Evolutionary conservation across 1,284 basidiomycete genomes (phyloP), one percentile per base, ranked within the genome.

Genomic region (Ceratorhiza oryzae-sativae): DNA sequence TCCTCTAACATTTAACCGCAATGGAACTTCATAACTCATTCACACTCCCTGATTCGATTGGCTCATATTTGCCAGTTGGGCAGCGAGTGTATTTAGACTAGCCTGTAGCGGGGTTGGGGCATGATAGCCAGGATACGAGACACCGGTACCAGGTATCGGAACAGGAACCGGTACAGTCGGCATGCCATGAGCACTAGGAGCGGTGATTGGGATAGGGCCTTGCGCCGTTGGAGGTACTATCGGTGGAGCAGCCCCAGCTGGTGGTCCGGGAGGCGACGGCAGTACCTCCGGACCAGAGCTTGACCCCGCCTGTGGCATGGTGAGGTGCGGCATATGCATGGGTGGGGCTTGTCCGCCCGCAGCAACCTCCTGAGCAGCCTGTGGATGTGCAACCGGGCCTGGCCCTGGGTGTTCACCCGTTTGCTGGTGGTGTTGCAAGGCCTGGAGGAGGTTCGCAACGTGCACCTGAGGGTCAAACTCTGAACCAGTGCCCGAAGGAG

Each of bases 381-480:
- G 56, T 8, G 32, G 36, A 2, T 25, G 56, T n/a, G n/a, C 12
- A 25, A 12, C 32, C 2, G 4, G 9, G 13, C 23, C 39, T n/a
- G 34, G 36, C 6, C 20, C 34, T 13, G 36, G 56, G 36, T 20
- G 56, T 3, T 25, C 48, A 3, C 53, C 53, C 25, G 65, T 46
- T 20, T 53, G 65, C 3, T 53, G 39, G 15, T 53, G 51, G 12
- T 70, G 53, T 20, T 70, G 65, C 6, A 70, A 39, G 4, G 65
- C 65, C 48, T 55, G 56, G n/a, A 70, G 25, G 2, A 70, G 30
- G 36, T 49, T 70, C n/a, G 53, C 65, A 41, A 70, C 65, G 27
- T 70, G 65, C 25, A 41, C 65, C 20, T 70, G 65, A 13, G 65
- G 53, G 18, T 70, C 65, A 42, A 70, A 70, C n/a, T 70, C 65